Base-by-base conservation (phyloP, 1,139 yeast genomes). In the Yamadazyma atmosphaerica region DNA sequence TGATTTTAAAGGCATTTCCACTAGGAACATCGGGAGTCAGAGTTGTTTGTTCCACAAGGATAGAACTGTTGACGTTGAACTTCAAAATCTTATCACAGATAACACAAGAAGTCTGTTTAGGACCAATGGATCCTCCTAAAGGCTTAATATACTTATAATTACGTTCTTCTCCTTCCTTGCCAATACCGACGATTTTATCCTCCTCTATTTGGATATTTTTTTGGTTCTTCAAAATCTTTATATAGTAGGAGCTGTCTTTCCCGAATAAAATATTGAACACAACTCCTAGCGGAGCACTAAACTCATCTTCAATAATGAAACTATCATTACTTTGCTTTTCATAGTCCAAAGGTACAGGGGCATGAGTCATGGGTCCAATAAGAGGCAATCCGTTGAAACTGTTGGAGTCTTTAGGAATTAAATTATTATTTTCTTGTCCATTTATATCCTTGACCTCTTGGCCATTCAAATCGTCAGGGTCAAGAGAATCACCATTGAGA, bases 21-120 rank as follows among this genome's bases (percentile, higher is more conserved):
- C 89, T 84, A 1, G 99, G 99, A 10, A 94, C 98, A 63, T 92
- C 98, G 0, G 98, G 98, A 0, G 96, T 86, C 17, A 72, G 72
- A 0, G 96, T 86, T 1, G 74, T 58, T 51, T 86, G 90, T 28
- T 79, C 74, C 2, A 87, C 83, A 26, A 77, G 65, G 30, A 84
- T 74, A 42, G 63, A 68, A 23, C 72, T 65, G 11, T 81, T 77
- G 34, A 81, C 61, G 55, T 87, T 87, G 61, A 72, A 79, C 34
- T 74, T 72, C 42, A 83, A 81, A 34, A 87, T 63, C 7, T 76
- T 72, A 51, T 94, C 99, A 2, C 81, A 81, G 39, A 88, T 80
- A 12, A 74, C 56, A 65, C 98, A 94, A 50, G 76, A 79, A 2
- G 98, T 90, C 56, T 90, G 96, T 55, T 90, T 92, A 5, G 98